Evolutionary conservation across 306 rosid species (phyloP).

Genomic region (Acacia confusa): DNA sequence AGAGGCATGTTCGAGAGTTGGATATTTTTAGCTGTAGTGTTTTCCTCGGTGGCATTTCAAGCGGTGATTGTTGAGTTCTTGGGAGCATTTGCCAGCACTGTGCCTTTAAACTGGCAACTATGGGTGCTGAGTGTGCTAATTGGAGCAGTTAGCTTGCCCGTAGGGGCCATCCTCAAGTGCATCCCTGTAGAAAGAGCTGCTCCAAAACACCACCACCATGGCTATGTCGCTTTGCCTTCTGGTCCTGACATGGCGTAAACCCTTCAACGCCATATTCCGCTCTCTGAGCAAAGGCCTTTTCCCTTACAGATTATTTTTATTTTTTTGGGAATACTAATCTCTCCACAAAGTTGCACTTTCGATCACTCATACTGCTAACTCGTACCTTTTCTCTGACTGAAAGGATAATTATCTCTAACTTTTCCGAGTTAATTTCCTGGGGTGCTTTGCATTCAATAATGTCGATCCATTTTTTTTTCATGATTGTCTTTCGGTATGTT

Average conservation of each 20-base stretch:
- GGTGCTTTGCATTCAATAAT: background rate
- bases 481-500: too few species aligned
- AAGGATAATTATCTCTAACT: background rate
- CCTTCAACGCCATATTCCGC: background rate
- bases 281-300: background rate
- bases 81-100: slow-evolving; percentile 89
- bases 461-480: background rate
- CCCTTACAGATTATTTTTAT: slow-evolving; percentile 28
- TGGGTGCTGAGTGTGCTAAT: slow-evolving; percentile 73
- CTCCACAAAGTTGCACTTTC: background rate
- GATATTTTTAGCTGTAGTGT: slow-evolving; percentile 68
- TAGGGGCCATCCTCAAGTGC: slow-evolving; percentile 75
- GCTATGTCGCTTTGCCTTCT: slow-evolving; percentile 65
- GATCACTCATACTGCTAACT: slow-evolving; percentile 24
- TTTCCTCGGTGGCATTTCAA: slow-evolving; percentile 66
- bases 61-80: slow-evolving; percentile 72
- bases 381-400: background rate
- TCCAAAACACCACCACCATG: slow-evolving; percentile 67
- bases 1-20: slow-evolving; percentile 78
- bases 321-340: slow-evolving; percentile 13
- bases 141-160: slow-evolving; percentile 75
- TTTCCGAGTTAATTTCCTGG: background rate
- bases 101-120: slow-evolving; percentile 83
- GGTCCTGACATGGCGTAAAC: slow-evolving; percentile 60
- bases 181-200: slow-evolving; percentile 66